Evolutionary conservation across 495 filamentous ascomycete species (phyloP).

Genomic region (Hypoxylon rickii): DNA sequence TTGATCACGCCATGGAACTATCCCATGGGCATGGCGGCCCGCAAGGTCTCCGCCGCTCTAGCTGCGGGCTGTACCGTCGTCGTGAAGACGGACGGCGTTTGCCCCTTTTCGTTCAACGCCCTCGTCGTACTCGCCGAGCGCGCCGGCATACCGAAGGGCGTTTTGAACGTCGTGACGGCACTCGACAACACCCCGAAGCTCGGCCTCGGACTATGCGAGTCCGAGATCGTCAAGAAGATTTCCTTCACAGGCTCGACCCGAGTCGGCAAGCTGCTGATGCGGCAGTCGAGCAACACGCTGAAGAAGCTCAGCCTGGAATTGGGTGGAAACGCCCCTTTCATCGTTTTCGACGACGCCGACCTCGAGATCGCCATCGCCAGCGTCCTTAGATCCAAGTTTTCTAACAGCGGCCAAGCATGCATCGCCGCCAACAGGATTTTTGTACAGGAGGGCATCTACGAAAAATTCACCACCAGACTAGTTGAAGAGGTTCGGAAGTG

Average conservation of each 20-base stretch:
- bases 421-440: slow-evolving; percentile 55
- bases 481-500: slow-evolving; percentile 43
- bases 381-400: slow-evolving; percentile 53
- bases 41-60: slow-evolving; percentile 53
- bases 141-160: slow-evolving; percentile 46
- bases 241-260: slow-evolving; percentile 54
- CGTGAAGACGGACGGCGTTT: slow-evolving; percentile 46
- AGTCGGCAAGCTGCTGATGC: slow-evolving; percentile 45
- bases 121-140: slow-evolving; percentile 38
- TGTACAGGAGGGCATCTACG: slow-evolving; percentile 60
- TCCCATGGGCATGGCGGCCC: slow-evolving; percentile 38
- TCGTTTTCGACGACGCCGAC: slow-evolving; percentile 70
- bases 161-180: slow-evolving; percentile 42
- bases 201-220: slow-evolving; percentile 41
- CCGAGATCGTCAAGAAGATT: slow-evolving; percentile 45
- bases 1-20: slow-evolving; percentile 51
- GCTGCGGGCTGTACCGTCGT: slow-evolving; percentile 52
- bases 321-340: slow-evolving; percentile 70
- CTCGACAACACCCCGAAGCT: slow-evolving; percentile 26
- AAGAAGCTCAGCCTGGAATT: slow-evolving; percentile 77
- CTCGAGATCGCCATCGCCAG: slow-evolving; percentile 75
- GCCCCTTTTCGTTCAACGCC: slow-evolving; percentile 39
- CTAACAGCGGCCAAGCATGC: slow-evolving; percentile 60
- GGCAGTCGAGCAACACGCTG: slow-evolving; percentile 51
- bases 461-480: slow-evolving; percentile 64